Evolutionary conservation across 192 early-diverging fungal genomes (phyloP), one percentile per base, ranked within the genome.

Genomic region (Cladochytrium replicatum): DNA sequence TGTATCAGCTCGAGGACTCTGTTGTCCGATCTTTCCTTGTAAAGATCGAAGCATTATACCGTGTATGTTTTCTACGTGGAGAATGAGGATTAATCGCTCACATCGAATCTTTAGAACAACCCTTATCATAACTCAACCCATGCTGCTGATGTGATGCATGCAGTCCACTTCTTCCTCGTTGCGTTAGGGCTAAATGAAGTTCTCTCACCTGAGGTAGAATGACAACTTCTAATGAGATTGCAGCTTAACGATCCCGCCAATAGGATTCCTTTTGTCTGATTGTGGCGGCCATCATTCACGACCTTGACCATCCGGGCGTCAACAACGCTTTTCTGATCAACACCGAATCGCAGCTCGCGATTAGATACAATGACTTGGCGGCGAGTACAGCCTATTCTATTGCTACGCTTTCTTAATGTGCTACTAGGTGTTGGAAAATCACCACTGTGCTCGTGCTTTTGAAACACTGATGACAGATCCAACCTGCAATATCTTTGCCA

Each of bases 291-390:
- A n/a, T n/a, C n/a, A n/a, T n/a, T n/a, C 66, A 68, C 51, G 66
- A 68, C 48, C 53, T 68, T 4, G 66, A 68, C 46, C 66, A 68
- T 41, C 64, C 64, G n/a, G 70, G 72, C 3, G 69, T 58, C 54
- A 74, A 64, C 55, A 74, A 74, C 49, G 65, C 72, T 0, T 74
- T 69, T 44, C 71, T 69, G 53, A 52, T 68, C 29, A 74, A 74
- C 21, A 19, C 6, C 21, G 6, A 43, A 43, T 8, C 19, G 25
- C 42, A 43, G 6, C 25, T 43, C 42, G 64, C 70, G 17, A 27
- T 72, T 28, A 52, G 70, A 24, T 72, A 72, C 56, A 72, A 72
- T 43, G 70, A 72, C 41, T 46, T 41, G 26, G 46, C 67, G 8
- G 70, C 52, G 46, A 41, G 11, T 11, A 50, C 9, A n/a, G n/a